Evolutionary conservation across 768 basidiomycete species (phyloP).

Genomic region (Podaxis carcinomalis): DNA sequence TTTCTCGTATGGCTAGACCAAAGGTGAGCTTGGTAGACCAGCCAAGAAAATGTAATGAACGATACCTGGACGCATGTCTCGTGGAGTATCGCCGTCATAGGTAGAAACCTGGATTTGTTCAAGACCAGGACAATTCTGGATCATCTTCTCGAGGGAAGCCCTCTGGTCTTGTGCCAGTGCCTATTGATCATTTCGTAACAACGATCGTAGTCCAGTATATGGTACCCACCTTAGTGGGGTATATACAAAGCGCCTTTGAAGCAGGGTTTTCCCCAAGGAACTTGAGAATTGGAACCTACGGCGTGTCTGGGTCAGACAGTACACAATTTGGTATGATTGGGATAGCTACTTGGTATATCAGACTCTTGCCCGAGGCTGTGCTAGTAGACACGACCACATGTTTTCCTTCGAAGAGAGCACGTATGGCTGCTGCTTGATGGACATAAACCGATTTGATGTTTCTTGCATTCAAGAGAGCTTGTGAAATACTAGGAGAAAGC

Average conservation of each 20-base stretch:
- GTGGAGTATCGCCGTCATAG: constrained; percentile 87
- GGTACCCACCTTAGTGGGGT: constrained; percentile 75
- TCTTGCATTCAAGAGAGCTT: constrained; percentile 53
- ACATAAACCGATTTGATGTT: constrained; percentile 65
- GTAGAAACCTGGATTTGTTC: constrained; percentile 65
- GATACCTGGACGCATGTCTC: constrained; percentile 61
- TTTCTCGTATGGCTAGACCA: constrained; percentile 61
- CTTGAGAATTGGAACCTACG: constrained; percentile 65
- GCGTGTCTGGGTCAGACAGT: background rate
- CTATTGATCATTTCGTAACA: constrained; percentile 27
- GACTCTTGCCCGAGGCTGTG: constrained; percentile 86
- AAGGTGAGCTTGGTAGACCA: background rate
- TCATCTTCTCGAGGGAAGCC: constrained; percentile 60
- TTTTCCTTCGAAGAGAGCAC: constrained; percentile 48
- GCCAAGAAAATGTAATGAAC: constrained; percentile 9
- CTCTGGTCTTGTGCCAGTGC: constrained; percentile 90
- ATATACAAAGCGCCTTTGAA: constrained; percentile 78
- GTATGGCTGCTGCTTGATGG: constrained; percentile 70
- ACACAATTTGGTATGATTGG: background rate
- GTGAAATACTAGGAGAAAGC: constrained; percentile 50
- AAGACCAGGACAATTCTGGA: constrained; percentile 58
- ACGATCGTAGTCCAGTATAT: background rate
- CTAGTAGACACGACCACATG: constrained; percentile 87
- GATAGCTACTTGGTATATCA: constrained; percentile 70
- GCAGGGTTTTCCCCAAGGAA: constrained; percentile 56